phyloP scores from a whole-genome alignment of 306 rosid species.

The Sesbania bispinosa region DNA sequence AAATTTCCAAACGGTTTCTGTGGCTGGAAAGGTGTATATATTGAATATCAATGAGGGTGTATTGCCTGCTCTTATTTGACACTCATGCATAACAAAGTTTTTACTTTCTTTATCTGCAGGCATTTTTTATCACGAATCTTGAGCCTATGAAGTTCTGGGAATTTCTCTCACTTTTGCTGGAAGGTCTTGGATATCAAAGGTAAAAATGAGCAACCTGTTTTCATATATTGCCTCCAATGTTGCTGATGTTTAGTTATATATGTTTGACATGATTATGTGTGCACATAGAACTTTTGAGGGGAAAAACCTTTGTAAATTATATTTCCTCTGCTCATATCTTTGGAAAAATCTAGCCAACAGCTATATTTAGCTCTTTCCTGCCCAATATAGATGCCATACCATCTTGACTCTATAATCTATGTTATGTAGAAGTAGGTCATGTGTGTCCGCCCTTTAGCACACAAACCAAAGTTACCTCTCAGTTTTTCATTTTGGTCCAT shows the following conservation, averaged over 20 bases:
- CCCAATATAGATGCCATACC: slow-evolving; percentile 3
- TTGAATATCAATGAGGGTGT: slow-evolving; percentile 4
- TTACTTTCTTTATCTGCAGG: slow-evolving; percentile 44
- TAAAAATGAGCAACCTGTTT: slow-evolving; percentile 34
- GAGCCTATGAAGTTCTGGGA: slow-evolving; percentile 74
- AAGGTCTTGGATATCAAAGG: slow-evolving; percentile 83
- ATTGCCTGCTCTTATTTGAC: slow-evolving; percentile 22
- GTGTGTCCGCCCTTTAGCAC: slow-evolving; percentile 2
- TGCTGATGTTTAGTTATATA: slow-evolving; percentile 11
- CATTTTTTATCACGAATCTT: slow-evolving; percentile 81
- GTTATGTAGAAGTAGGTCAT: background rate
- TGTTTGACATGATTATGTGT: slow-evolving; percentile 15
- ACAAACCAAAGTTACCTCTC: background rate
- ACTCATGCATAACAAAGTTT: slow-evolving; percentile 19
- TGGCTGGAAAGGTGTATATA: slow-evolving; percentile 75
- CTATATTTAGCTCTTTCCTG: slow-evolving; percentile 11
- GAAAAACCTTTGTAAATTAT: background rate
- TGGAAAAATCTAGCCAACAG: background rate
- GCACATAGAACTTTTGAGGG: background rate
- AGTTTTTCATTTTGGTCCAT: background rate
- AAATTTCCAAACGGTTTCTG: slow-evolving; percentile 56
- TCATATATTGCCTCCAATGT: slow-evolving; percentile 9
- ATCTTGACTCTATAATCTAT: background rate
- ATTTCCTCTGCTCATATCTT: slow-evolving; percentile 12
- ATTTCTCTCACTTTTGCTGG: slow-evolving; percentile 53